A percentile compares a stretch with the other conserved stretches of the same genome.
Conservation (phyloP, 345 rosid species). For the Populus davidiana region DNA sequence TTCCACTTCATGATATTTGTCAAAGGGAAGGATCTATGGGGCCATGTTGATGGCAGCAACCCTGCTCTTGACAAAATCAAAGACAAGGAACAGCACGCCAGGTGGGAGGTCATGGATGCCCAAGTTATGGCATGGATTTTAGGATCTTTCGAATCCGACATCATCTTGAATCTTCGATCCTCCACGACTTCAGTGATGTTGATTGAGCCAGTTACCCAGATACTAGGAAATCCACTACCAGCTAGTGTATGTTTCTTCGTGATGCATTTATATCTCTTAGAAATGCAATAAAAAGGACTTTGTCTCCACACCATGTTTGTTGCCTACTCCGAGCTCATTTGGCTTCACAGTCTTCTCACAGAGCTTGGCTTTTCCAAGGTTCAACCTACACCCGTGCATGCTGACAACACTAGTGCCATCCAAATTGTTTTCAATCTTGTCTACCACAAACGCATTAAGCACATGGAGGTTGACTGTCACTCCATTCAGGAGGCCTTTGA, state of each 20-base stretch:
- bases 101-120: too few species aligned
- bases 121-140: too few species aligned
- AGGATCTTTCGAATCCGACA: too few species aligned
- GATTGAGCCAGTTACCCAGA: not conserved
- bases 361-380: not conserved
- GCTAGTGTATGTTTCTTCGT: not conserved
- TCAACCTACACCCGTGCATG: not conserved
- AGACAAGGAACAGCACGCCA: too few species aligned
- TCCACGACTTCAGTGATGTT: not conserved
- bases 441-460: too few species aligned
- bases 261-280: not conserved
- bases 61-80: too few species aligned
- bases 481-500: too few species aligned
- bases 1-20: conserved; percentile 5
- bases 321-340: not conserved
- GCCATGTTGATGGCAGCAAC: not conserved
- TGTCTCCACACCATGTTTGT: not conserved
- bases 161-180: not conserved
- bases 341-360: not conserved
- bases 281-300: not conserved
- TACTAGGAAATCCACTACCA: not conserved
- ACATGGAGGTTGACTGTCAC: too few species aligned
- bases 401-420: not conserved
- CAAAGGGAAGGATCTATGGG: not conserved
- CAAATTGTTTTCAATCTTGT: not conserved